A percentile compares a stretch with the other conserved stretches of the same genome.
Conservation (phyloP, 2,329 filamentous ascomycete genomes). For the Penicillium sp. region DNA sequence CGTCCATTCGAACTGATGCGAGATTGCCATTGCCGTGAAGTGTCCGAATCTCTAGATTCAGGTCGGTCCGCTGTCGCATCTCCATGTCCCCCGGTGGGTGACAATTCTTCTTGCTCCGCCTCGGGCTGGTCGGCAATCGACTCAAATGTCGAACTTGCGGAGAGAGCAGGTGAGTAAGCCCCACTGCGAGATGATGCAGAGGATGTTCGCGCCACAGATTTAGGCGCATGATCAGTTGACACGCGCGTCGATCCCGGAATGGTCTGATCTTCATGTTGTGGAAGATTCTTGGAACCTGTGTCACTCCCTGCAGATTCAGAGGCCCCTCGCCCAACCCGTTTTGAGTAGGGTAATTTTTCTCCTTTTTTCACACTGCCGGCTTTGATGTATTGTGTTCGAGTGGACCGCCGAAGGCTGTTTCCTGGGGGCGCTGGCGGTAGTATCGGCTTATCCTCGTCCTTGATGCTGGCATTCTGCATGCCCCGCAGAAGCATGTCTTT, state of each 20-base stretch:
- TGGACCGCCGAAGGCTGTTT: conserved; percentile 82
- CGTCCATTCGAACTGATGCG: conserved; percentile 59
- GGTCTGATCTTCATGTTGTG: conserved; percentile 37
- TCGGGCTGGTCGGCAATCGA: conserved; percentile 32
- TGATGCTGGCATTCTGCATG: conserved; percentile 47
- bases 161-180: conserved; percentile 21
- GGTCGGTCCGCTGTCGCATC: conserved; percentile 25
- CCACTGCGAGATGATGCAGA: conserved; percentile 33
- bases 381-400: conserved; percentile 85
- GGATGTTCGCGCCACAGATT: conserved; percentile 44
- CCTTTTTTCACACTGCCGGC: conserved; percentile 77
- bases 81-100: conserved; percentile 19
- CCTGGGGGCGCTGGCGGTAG: conserved; percentile 73
- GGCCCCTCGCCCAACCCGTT: conserved; percentile 64
- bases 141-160: conserved; percentile 29
- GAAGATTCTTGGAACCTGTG: conserved; percentile 44
- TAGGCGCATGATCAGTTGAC: conserved; percentile 40
- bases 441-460: conserved; percentile 78
- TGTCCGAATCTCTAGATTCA: conserved; percentile 38
- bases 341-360: conserved; percentile 73
- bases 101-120: conserved; percentile 16
- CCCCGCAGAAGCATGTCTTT: conserved; percentile 58
- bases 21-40: conserved; percentile 56
- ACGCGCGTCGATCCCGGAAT: conserved; percentile 37
- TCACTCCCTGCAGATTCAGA: conserved; percentile 58